Base-by-base conservation (phyloP, 495 filamentous ascomycete genomes). In the Aspergillus campestris region DNA sequence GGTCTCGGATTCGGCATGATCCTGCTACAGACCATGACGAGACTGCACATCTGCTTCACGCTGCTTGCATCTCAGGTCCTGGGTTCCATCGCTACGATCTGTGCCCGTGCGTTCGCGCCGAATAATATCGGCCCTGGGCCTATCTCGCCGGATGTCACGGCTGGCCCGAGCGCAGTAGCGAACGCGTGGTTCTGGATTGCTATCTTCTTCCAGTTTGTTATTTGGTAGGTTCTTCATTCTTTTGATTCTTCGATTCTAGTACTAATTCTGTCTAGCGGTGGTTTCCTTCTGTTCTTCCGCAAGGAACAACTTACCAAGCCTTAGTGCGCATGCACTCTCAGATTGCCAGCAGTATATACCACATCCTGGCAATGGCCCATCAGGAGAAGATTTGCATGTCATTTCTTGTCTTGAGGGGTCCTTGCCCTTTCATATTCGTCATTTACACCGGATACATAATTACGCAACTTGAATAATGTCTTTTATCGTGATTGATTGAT, bases 291-390 rank as follows among this genome's bases (percentile, higher is more conserved):
- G 56, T 84, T 83, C 65, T 86, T 85, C 71, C 68, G 82, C 30
- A 84, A 82, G 66, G 82, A 84, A 59, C 82, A 85, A 57, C 72
- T 85, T 34, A 72, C 70, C 34, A 86, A 86, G 69, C 82, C 82
- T 14, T 82, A 55, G 62, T 11, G 1, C 11, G 10, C 29, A 24
- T 15, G 5, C 15, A 30, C 30, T 11, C 37, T 15, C 38, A 4
- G 18, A 24, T 24, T 40, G 12, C 8, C n/a, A 40, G 8, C 38
- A 40, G 29, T 27, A 40, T 11, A 18, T 11, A 18, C 24, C 15
- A 13, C 27, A 14, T 15, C 5, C 15, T 32, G 13, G 38, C 27
- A 24, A 24, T 24, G 18, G 4, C 4, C 18, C 18, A 24, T 24
- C 18, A 24, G 18, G 18, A 24, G 18, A 24, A 24, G 18, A 24